phyloP scores from a whole-genome alignment of 768 basidiomycete species.

The Collybiopsis luxurians region DNA sequence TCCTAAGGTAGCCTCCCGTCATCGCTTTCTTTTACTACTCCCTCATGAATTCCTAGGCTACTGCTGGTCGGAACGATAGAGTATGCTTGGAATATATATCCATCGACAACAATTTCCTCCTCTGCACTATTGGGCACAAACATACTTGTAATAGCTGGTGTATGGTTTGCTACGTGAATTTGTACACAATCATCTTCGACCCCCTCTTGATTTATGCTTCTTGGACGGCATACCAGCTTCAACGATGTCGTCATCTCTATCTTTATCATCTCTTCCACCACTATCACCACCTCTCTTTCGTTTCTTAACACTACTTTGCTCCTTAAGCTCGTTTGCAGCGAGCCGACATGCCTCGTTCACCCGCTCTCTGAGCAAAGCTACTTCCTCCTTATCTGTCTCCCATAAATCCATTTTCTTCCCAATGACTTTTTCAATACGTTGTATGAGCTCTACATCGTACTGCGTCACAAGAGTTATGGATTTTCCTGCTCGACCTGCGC shows the following conservation, averaged over 20 bases:
- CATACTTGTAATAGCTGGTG: constrained; percentile 25
- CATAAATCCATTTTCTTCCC: constrained; percentile 92
- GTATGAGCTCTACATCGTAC: constrained; percentile 95
- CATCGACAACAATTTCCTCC: constrained; percentile 73
- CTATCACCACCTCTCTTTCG: constrained; percentile 69
- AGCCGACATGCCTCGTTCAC: constrained; percentile 76
- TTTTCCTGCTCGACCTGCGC: constrained; percentile 96
- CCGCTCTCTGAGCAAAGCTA: constrained; percentile 82
- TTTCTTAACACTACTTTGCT: constrained; percentile 54
- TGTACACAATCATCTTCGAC: constrained; percentile 24
- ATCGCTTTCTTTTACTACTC: constrained; percentile 8
- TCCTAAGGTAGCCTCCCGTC: constrained; percentile 47
- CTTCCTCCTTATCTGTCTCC: constrained; percentile 84
- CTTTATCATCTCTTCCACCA: constrained; percentile 71
- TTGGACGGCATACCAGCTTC: constrained; percentile 83
- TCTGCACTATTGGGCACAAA: constrained; percentile 26
- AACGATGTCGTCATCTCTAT: constrained; percentile 89
- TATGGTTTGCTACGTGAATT: constrained; percentile 25
- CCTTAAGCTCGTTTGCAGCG: constrained; percentile 23
- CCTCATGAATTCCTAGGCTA: constrained; percentile 41
- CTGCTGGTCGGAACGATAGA: constrained; percentile 62
- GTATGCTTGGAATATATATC: constrained; percentile 87
- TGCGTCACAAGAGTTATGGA: constrained; percentile 97
- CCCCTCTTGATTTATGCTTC: constrained; percentile 45
- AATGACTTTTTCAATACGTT: constrained; percentile 90